Base-by-base conservation (phyloP, 1,139 yeast genomes). In the Suhomyces terraborum region DNA sequence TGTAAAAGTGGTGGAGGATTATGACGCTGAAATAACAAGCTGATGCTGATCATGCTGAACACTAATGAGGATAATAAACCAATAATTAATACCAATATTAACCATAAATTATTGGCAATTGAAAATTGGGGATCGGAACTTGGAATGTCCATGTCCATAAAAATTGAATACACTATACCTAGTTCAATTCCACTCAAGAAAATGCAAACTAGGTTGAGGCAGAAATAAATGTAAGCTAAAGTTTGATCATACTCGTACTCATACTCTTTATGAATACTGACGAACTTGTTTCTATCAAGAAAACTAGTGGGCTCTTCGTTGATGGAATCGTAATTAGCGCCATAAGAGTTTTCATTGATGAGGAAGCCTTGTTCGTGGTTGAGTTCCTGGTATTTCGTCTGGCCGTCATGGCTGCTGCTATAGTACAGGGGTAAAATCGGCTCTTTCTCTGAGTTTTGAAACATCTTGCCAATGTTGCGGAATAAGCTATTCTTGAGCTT, bases 101-200 rank as follows among this genome's bases (percentile, higher is more conserved):
- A 55, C 56, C 69, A 58, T 17, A 67, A 48, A 46, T 71, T 72
- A 41, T 68, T 61, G 23, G 53, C 38, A 16, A 69, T 46, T 20
- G 55, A 47, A 36, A 70, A 59, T 35, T 53, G 53, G 10, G 40
- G 24, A 8, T 33, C 35, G 21, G 52, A 51, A 6, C 53, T 58
- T 5, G 41, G 41, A 10, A 38, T 16, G 19, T 54, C 59, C 33
- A 59, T 54, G 25, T 53, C 51, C 36, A 55, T 51, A 20, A 66
- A 50, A 6, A 71, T 55, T 32, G 70, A 64, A 50, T 65, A 67
- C 9, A 71, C 59, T n/a, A 72, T 67, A 3, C 77, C 78, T 22
- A 67, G 52, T 46, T 69, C 74, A 24, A 72, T 62, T n/a, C 76
- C 75, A 9, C 72, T 60, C 12, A 71, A 58, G 49, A 73, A 70